Conservation (phyloP, 2,329 filamentous ascomycete species). For the Pestalotiopsis sp. region DNA sequence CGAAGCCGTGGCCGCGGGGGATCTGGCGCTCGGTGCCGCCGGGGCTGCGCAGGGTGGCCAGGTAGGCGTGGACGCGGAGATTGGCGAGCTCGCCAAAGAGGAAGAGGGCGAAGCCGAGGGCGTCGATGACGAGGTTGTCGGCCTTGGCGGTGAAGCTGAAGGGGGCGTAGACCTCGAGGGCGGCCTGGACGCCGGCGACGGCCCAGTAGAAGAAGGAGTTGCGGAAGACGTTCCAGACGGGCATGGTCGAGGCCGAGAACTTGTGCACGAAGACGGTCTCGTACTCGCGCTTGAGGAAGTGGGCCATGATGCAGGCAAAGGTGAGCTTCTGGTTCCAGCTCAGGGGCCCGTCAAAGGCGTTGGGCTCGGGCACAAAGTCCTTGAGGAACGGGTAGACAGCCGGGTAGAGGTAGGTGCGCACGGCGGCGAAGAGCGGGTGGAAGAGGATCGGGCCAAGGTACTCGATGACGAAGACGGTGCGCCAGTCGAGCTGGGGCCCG, state of each 20-base stretch:
- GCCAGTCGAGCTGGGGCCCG: constrained; percentile 88
- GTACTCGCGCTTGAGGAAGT: constrained; percentile 94
- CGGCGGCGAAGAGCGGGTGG: constrained; percentile 73
- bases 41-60: constrained; percentile 74
- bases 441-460: constrained; percentile 91
- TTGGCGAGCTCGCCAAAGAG: constrained; percentile 80
- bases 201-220: constrained; percentile 96
- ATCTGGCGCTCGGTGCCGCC: constrained; percentile 89
- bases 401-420: constrained; percentile 74
- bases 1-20: constrained; percentile 82
- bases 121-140: constrained; percentile 55
- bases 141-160: constrained; percentile 65
- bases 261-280: constrained; percentile 95
- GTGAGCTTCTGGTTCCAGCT: constrained; percentile 72
- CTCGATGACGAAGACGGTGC: constrained; percentile 92
- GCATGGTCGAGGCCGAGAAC: constrained; percentile 96
- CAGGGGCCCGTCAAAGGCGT: constrained; percentile 48
- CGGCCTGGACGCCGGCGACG: constrained; percentile 77
- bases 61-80: constrained; percentile 75
- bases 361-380: constrained; percentile 43
- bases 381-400: constrained; percentile 46
- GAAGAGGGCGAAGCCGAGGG: constrained; percentile 72
- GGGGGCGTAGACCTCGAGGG: constrained; percentile 84
- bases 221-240: constrained; percentile 85
- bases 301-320: constrained; percentile 73